Conservation (phyloP, 2,329 filamentous ascomycete species). For the Elsinoe australis region DNA sequence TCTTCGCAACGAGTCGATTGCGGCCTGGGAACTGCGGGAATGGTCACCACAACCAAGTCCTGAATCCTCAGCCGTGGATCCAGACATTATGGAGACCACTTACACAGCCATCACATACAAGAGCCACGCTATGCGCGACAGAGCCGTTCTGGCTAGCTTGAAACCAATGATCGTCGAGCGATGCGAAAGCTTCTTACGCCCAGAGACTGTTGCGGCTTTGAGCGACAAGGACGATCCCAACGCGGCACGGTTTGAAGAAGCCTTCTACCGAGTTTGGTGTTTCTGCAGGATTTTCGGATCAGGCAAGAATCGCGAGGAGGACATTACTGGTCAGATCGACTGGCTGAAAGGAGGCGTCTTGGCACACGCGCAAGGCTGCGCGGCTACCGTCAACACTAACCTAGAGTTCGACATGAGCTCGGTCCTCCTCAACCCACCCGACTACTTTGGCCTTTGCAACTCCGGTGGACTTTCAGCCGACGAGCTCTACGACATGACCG, state of each 20-base stretch:
- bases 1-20: constrained; percentile 47
- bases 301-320: constrained; percentile 50
- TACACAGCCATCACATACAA: constrained; percentile 49
- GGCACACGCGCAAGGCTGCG: constrained; percentile 41
- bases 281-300: constrained; percentile 58
- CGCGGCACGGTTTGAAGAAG: constrained; percentile 50
- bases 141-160: constrained; percentile 46
- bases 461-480: constrained; percentile 45
- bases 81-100: constrained; percentile 42
- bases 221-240: constrained; percentile 38
- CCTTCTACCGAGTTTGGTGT: constrained; percentile 59
- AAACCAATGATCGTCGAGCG: constrained; percentile 50
- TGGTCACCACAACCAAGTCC: constrained; percentile 42
- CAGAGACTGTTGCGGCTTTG: constrained; percentile 49
- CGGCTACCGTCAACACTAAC: constrained; percentile 41
- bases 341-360: constrained; percentile 54
- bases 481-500: constrained; percentile 57
- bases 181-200: constrained; percentile 50
- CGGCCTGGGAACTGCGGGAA: constrained; percentile 55
- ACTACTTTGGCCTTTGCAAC: constrained; percentile 54
- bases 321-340: constrained; percentile 53
- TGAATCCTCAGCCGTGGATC: constrained; percentile 30
- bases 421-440: constrained; percentile 49
- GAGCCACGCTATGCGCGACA: constrained; percentile 44
- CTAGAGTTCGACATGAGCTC: constrained; percentile 43